These are phyloP conservation scores for Solanum medicagineum DNA, from an alignment of 257 asterid genomes.

Conservation along the genomic window DNA sequence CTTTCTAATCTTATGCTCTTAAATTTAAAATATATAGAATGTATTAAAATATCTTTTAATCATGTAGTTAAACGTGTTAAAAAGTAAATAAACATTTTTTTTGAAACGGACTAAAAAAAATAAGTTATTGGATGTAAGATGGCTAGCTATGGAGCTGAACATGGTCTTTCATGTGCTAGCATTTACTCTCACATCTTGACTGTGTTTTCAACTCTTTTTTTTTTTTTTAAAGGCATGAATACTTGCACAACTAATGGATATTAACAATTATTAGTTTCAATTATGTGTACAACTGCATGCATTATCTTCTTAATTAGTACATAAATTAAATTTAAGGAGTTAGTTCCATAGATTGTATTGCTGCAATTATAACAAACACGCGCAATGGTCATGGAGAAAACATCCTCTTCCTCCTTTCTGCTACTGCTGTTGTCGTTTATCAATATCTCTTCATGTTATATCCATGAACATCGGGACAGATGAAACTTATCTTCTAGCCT, in stretches of 20 bases:
- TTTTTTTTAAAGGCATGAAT: background rate
- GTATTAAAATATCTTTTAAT: too few species aligned
- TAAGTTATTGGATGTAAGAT: background rate
- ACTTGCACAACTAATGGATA: background rate
- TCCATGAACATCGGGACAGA: slow-evolving; percentile 5
- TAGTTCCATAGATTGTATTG: background rate
- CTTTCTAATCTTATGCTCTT: too few species aligned
- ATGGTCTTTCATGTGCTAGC: background rate
- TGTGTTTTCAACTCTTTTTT: background rate
- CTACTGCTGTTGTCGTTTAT: background rate
- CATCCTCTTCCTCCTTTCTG: background rate
- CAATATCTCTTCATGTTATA: background rate
- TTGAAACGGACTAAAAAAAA: too few species aligned
- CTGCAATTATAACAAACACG: background rate
- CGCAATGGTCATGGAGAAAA: background rate
- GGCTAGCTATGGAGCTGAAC: background rate
- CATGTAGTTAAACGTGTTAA: too few species aligned
- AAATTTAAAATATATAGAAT: too few species aligned
- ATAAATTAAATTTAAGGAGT: background rate
- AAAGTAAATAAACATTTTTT: too few species aligned
- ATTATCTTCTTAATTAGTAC: background rate
- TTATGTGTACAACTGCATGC: too few species aligned
- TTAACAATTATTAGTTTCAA: background rate
- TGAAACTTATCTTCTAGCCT: slow-evolving; percentile 11
- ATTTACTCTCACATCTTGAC: background rate